These are phyloP conservation scores for Hypoxylon sp. DNA, from an alignment of 2,329 filamentous ascomycete genomes.

Conservation along the genomic window DNA sequence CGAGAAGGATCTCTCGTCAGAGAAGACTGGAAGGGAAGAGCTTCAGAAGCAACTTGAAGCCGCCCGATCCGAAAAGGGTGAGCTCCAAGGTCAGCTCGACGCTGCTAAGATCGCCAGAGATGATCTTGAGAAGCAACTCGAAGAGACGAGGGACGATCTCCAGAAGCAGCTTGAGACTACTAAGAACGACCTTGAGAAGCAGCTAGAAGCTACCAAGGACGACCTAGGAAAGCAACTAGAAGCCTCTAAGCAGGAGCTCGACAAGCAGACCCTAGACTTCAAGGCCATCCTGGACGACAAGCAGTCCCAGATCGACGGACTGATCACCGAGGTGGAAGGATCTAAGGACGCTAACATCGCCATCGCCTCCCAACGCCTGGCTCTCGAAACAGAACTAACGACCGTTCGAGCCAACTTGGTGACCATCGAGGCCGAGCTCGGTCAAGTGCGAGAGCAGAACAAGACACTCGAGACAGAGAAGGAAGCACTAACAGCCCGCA, in stretches of 20 bases:
- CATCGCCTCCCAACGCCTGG: conserved; percentile 49
- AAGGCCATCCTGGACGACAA: conserved; percentile 47
- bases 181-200: conserved; percentile 40
- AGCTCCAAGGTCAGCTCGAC: conserved; percentile 44
- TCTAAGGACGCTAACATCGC: conserved; percentile 52
- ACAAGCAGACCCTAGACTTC: conserved; percentile 45
- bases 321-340: conserved; percentile 50
- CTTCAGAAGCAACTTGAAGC: conserved; percentile 43
- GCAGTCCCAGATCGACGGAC: conserved; percentile 48
- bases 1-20: conserved; percentile 29
- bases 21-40: conserved; percentile 33
- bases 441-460: conserved; percentile 44
- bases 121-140: conserved; percentile 42
- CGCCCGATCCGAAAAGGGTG: conserved; percentile 35
- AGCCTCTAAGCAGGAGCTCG: conserved; percentile 44
- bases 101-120: conserved; percentile 34
- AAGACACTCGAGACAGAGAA: conserved; percentile 48
- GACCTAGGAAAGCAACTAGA: conserved; percentile 47
- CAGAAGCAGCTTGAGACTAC: conserved; percentile 38
- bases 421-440: conserved; percentile 45
- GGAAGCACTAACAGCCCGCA: conserved; percentile 46
- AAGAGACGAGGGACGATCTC: conserved; percentile 35
- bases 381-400: conserved; percentile 43
- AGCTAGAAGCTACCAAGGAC: conserved; percentile 41
- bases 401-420: conserved; percentile 46